phyloP scores from a whole-genome alignment of 805 yeast species.

The Saturnispora hagleri region DNA sequence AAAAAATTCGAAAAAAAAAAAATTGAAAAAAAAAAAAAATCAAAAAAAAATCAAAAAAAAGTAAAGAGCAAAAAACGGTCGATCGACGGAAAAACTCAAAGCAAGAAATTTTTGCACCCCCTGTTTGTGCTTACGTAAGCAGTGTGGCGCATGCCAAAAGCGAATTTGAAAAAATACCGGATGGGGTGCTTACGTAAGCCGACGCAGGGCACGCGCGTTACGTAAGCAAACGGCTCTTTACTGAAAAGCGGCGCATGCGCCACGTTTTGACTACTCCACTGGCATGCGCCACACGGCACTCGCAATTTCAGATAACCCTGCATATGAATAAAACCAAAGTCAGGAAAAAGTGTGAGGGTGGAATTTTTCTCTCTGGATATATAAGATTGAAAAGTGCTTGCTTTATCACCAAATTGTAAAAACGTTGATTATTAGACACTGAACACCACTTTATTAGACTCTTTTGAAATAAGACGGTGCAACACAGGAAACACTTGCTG shows the following conservation, averaged over 20 bases:
- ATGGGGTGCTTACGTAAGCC: too few relatives aligned
- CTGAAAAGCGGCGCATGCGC: background rate
- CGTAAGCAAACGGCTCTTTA: background rate
- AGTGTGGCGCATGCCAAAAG: background rate
- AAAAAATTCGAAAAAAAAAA: background rate
- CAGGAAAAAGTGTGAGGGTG: background rate
- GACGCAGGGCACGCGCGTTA: background rate
- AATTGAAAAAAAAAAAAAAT: too few relatives aligned
- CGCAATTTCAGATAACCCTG: too few relatives aligned
- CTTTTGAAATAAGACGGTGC: background rate
- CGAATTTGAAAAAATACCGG: too few relatives aligned
- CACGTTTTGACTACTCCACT: background rate
- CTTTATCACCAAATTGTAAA: too few relatives aligned
- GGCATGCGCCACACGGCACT: background rate
- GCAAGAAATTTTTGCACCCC: too few relatives aligned
- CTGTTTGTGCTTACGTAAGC: background rate
- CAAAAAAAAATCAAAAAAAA: background rate
- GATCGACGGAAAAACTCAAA: background rate
- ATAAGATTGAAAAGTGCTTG: too few relatives aligned
- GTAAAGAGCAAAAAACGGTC: background rate
- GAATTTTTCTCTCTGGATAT: too few relatives aligned
- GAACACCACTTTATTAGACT: background rate
- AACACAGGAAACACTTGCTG: background rate
- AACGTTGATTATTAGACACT: background rate
- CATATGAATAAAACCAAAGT: background rate